A percentile compares a stretch with the other conserved stretches of the same genome.
These are phyloP conservation scores for Leccinum aurantiacum DNA, from an alignment of 768 basidiomycete genomes.

Conservation along the genomic window DNA sequence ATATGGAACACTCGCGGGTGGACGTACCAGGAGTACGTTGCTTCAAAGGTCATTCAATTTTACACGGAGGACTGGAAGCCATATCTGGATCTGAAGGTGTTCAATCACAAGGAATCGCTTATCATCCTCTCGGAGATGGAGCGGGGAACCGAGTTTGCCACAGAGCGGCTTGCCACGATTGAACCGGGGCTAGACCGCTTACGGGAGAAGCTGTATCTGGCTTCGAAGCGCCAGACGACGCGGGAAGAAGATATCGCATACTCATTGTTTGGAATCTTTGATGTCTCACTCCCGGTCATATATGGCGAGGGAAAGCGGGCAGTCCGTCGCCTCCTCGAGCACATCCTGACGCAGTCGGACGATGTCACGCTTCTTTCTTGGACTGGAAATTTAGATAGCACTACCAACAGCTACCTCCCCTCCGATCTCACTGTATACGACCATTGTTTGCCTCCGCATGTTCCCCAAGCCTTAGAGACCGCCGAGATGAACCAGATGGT, in stretches of 20 bases:
- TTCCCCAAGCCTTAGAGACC: no score
- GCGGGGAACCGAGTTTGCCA: not conserved
- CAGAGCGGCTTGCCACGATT: not conserved
- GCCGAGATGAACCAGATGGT: no score
- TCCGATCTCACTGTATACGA: slow-evolving; percentile 5
- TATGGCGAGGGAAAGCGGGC: not conserved
- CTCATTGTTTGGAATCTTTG: not conserved
- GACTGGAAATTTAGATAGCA: not conserved
- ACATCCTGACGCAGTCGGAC: not conserved
- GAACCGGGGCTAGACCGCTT: not conserved
- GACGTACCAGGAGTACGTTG: not conserved
- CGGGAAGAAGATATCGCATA: not conserved
- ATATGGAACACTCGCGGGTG: not conserved
- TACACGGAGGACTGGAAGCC: not conserved
- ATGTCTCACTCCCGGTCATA: not conserved
- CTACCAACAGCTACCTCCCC: slow-evolving; percentile 4
- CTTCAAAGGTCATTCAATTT: not conserved
- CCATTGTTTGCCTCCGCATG: not conserved
- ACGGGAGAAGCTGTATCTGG: not conserved
- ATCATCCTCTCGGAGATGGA: not conserved
- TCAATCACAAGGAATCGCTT: not conserved
- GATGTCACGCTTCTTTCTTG: slow-evolving; percentile 5
- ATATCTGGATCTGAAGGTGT: not conserved
- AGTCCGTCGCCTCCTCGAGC: not conserved
- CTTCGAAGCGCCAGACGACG: not conserved